Base-by-base conservation (phyloP, 208 protist genomes). In the Trypanosoma boissoni region DNA sequence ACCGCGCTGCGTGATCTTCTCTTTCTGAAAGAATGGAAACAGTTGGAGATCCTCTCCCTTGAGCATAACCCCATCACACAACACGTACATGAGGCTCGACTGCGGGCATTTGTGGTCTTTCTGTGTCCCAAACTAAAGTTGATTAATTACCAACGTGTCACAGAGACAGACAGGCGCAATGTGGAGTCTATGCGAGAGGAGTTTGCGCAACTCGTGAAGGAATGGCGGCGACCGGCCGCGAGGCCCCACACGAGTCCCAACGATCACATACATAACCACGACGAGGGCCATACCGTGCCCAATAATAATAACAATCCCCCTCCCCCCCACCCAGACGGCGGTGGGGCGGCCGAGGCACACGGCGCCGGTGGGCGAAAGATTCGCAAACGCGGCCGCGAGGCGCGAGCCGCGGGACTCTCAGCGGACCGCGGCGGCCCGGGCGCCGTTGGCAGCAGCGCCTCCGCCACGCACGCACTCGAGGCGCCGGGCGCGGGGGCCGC, bases 141-240 rank as follows among this genome's bases (percentile, higher is more conserved):
- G 32, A 79, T 95, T 27, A 91, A 95, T 70, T 88, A 90, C 28
- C 63, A 85, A 32, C 82, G 88, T n/a, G 85, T 95, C n/a, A 88
- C 78, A 2, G 46, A 77, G 49, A 23, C 29, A 1, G 82, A 92
- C 31, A 65, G 74, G 23, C 64, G 74, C 2, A 57, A 58, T 29
- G 58, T 56, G 50, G 56, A 49, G 41, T 18, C 5, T 3, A 58
- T 32, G 62, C 26, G 7, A 58, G 54, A 3, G 73, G 79, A 70
- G 24, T 70, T 70, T 64, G 39, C 9, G 20, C 2, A 29, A 39
- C 37, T 57, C 44, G 37, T 70, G n/a, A 56, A 53, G 16, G 56
- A 56, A 28, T 70, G 64, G 55, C 64, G 49, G 16, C 6, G 12
- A 6, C 8, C 34, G 34, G 34, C 34, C 34, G 34, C 34, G 8